phyloP scores from a whole-genome alignment of 2,329 filamentous ascomycete genomes.

The Cladosporium colombiae region DNA sequence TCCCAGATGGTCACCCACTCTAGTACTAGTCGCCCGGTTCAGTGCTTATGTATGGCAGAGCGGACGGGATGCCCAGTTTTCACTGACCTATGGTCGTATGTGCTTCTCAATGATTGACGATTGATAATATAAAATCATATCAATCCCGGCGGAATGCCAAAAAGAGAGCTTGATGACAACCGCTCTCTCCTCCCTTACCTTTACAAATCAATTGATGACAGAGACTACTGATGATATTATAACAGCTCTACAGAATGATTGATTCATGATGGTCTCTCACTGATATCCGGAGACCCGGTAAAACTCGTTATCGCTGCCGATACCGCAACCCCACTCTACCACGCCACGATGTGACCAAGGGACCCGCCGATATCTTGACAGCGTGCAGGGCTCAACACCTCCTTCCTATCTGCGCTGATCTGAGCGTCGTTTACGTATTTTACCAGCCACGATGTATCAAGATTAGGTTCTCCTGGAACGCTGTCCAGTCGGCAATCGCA shows the following conservation, averaged over 20 bases:
- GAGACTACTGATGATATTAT: not conserved
- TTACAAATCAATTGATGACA: too few species aligned
- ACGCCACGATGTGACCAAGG: not conserved
- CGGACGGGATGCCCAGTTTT: too few species aligned
- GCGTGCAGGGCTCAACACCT: not conserved
- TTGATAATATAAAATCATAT: too few species aligned
- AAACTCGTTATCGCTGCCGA: not conserved
- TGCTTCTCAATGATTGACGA: too few species aligned
- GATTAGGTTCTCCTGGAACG: not conserved
- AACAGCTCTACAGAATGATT: not conserved
- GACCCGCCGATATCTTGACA: conserved; percentile 3
- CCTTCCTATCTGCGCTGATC: not conserved
- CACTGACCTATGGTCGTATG: not conserved
- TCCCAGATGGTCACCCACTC: too few species aligned
- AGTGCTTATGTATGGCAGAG: too few species aligned
- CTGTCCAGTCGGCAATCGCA: not conserved
- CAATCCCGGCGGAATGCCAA: too few species aligned
- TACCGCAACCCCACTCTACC: not conserved
- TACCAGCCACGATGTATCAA: too few species aligned
- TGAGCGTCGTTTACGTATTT: not conserved
- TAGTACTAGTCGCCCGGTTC: too few species aligned
- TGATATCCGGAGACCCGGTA: conserved; percentile 29
- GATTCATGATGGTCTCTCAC: not conserved
- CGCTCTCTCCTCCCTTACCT: too few species aligned
- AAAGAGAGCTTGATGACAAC: too few species aligned